A percentile compares a stretch with the other conserved stretches of the same genome.
These are phyloP conservation scores for Adansonia grandidieri DNA, from an alignment of 441 rosid genomes.

Conservation along the genomic window DNA sequence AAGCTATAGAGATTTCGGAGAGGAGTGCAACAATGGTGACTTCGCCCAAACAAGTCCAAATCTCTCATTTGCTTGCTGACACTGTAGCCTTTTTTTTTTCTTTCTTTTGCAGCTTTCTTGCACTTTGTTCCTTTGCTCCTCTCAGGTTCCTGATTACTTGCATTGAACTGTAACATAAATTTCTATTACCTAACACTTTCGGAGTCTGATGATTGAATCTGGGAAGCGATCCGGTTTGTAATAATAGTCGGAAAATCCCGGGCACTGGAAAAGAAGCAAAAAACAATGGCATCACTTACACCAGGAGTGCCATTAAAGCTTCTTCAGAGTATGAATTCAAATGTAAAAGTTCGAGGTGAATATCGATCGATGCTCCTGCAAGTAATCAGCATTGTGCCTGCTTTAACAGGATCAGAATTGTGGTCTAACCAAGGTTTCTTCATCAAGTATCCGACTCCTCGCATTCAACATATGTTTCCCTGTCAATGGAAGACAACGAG, in stretches of 20 bases:
- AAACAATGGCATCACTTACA: conserved; percentile 73
- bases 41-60: background rate
- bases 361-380: conserved; percentile 82
- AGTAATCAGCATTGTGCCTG: conserved; percentile 92
- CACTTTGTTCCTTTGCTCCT: background rate
- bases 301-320: conserved; percentile 86
- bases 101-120: background rate
- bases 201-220: no score
- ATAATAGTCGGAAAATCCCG: background rate
- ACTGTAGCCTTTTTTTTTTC: background rate
- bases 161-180: background rate
- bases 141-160: conserved; percentile 13
- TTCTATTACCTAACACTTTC: background rate
- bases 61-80: conserved; percentile 10
- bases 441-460: conserved; percentile 88
- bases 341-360: conserved; percentile 76
- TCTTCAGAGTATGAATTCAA: conserved; percentile 71
- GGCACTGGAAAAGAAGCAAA: background rate
- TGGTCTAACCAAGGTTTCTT: conserved; percentile 97
- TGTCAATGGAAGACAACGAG: conserved; percentile 78
- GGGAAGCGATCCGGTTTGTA: background rate
- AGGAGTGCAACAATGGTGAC: background rate
- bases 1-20: conserved; percentile 40
- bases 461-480: conserved; percentile 79
- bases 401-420: conserved; percentile 78